phyloP scores from a whole-genome alignment of 768 basidiomycete species.

The Hygrophorus pudorinus region DNA sequence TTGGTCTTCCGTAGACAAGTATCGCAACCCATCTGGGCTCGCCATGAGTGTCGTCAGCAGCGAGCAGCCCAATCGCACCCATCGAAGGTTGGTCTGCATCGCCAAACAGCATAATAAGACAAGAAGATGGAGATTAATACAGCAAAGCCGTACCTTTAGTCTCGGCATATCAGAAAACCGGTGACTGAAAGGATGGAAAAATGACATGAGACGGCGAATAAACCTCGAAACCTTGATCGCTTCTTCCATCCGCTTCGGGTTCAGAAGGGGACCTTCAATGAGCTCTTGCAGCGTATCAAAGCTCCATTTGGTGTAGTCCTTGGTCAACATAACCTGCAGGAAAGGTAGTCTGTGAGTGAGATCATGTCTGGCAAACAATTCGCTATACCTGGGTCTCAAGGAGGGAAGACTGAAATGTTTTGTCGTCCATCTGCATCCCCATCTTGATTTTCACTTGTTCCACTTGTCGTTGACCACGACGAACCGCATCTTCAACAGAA shows the following conservation, averaged over 20 bases:
- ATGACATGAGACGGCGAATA: constrained; percentile 81
- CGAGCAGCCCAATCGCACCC: constrained; percentile 79
- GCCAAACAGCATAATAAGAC: neutral
- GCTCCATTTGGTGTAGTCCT: constrained; percentile 89
- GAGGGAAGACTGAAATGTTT: constrained; percentile 73
- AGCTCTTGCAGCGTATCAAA: constrained; percentile 83
- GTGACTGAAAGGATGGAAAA: constrained; percentile 86
- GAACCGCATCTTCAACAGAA: constrained; percentile 76
- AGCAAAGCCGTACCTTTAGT: constrained; percentile 37
- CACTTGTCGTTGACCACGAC: constrained; percentile 82
- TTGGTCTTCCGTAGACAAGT: constrained; percentile 74
- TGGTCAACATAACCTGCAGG: constrained; percentile 69
- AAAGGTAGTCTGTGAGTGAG: constrained; percentile 2
- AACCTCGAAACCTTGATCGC: constrained; percentile 86
- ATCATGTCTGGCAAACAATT: neutral
- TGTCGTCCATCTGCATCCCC: constrained; percentile 94
- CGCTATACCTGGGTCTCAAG: constrained; percentile 65
- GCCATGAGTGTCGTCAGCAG: constrained; percentile 76
- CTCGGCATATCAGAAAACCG: constrained; percentile 78
- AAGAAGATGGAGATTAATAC: neutral
- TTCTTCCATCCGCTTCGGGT: constrained; percentile 89
- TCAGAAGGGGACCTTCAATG: constrained; percentile 86
- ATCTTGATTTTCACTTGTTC: constrained; percentile 85
- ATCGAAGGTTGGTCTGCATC: constrained; percentile 62
- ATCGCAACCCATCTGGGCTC: constrained; percentile 75